Evolutionary conservation across 129 eudicot species (phyloP).

Genomic region (Centella asiatica): DNA sequence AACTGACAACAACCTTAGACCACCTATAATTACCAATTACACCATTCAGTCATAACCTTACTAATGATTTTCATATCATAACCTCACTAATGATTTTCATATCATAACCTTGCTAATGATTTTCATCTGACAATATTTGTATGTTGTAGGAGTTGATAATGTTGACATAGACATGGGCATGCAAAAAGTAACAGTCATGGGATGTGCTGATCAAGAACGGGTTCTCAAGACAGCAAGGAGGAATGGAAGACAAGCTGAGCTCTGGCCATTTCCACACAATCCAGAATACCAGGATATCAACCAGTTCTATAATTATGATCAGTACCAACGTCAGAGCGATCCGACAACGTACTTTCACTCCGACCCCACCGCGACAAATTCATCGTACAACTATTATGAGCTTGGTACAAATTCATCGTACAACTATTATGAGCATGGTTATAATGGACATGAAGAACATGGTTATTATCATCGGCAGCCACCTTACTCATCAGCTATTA

Average conservation of each 20-base stretch:
- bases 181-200: conserved; percentile 87
- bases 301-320: conserved; percentile 16
- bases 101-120: no score
- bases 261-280: conserved; percentile 77
- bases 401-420: conserved; percentile 33
- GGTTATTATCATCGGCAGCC: conserved; percentile 24
- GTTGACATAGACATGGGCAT: conserved; percentile 70
- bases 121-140: neutral
- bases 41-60: no score
- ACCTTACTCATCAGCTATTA: conserved; percentile 11
- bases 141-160: conserved; percentile 55
- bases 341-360: conserved; percentile 25
- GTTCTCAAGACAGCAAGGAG: conserved; percentile 50
- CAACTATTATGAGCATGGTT: conserved; percentile 36
- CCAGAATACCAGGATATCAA: conserved; percentile 28
- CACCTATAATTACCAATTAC: no score
- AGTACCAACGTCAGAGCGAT: conserved; percentile 25
- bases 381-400: conserved; percentile 28
- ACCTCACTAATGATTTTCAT: no score
- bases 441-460: conserved; percentile 30
- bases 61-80: no score
- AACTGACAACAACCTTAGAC: no score
- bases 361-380: conserved; percentile 20
- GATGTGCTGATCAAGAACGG: conserved; percentile 53
- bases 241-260: conserved; percentile 61